Conservation (phyloP, 2,329 filamentous ascomycete genomes). For the Fusarium nurragi region DNA sequence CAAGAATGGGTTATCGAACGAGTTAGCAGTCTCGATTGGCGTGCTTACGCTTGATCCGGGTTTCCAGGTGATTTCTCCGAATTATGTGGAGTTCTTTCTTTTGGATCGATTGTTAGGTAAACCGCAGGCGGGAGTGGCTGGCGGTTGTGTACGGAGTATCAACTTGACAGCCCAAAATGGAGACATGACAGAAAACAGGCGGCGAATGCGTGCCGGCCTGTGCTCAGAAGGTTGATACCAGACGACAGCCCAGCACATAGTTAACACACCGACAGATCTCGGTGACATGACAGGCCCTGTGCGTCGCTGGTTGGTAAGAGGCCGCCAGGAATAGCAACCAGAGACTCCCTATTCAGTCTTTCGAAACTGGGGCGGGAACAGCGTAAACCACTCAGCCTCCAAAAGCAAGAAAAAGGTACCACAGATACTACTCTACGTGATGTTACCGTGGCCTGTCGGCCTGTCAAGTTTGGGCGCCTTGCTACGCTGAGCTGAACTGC, state of each 20-base stretch:
- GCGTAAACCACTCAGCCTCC: background rate
- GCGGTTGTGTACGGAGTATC: conserved; percentile 4
- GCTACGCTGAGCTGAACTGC: conserved; percentile 25
- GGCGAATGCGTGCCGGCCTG: conserved; percentile 3
- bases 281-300: conserved; percentile 10
- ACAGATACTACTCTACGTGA: background rate
- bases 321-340: conserved; percentile 3
- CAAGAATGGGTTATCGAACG: conserved; percentile 26
- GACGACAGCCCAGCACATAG: background rate
- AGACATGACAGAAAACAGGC: background rate
- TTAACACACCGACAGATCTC: conserved; percentile 14
- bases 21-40: background rate
- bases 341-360: conserved; percentile 5
- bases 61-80: conserved; percentile 2
- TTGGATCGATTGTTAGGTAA: background rate
- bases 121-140: conserved; percentile 29
- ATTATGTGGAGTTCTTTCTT: background rate
- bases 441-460: conserved; percentile 2
- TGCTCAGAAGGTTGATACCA: background rate
- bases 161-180: background rate
- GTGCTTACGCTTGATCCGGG: background rate
- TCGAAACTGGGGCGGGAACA: conserved; percentile 4
- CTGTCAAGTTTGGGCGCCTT: conserved; percentile 16
- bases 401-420: background rate
- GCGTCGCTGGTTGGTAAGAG: background rate